Conservation (phyloP, 129 eudicot genomes). For the Arctium minus region DNA sequence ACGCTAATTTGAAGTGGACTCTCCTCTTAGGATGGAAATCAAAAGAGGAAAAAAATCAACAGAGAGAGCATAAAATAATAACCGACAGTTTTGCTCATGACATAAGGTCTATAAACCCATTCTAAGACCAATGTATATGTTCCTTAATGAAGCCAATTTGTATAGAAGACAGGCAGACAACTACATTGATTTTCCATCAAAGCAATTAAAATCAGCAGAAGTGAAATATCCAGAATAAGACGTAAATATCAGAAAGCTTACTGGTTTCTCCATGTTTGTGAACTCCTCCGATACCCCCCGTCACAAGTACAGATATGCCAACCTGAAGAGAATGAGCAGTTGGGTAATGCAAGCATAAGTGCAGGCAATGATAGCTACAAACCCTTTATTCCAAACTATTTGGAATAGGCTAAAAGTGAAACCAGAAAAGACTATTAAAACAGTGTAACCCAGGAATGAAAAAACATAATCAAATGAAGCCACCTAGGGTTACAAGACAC, state of each 20-base stretch:
- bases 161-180: neutral
- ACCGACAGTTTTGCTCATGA: neutral
- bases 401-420: neutral
- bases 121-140: conserved; percentile 1
- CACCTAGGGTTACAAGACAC: neutral
- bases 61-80: neutral
- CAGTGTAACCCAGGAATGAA: neutral
- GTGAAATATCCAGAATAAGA: neutral
- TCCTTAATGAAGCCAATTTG: neutral
- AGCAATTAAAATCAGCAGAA: neutral
- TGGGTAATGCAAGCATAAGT: neutral
- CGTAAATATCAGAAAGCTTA: conserved; percentile 27
- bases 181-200: neutral
- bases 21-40: neutral
- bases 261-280: conserved; percentile 90
- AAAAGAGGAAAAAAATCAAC: neutral
- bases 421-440: neutral
- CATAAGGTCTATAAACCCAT: neutral
- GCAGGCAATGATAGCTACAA: neutral
- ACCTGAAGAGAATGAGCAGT: conserved; percentile 44
- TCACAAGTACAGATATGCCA: conserved; percentile 90
- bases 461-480: neutral
- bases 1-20: neutral
- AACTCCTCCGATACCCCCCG: conserved; percentile 98
- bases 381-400: neutral